Base-by-base conservation (phyloP, 441 rosid genomes). In the Melastoma candidum region DNA sequence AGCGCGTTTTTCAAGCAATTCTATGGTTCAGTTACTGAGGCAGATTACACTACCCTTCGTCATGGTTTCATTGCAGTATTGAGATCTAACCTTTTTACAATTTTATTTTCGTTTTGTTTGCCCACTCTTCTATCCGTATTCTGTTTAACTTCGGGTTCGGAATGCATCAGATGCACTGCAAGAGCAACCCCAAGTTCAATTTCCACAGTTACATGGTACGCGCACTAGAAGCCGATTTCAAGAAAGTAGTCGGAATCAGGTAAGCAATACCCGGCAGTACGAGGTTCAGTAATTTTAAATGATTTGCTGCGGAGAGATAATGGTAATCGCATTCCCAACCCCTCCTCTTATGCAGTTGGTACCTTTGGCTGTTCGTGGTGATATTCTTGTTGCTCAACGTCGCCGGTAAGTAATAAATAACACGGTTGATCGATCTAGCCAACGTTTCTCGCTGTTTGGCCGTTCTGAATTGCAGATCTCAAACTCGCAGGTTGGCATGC, bases 301-400 rank as follows among this genome's bases (percentile, higher is more conserved):
- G 41, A 32, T 3, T 2, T 32, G 41, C 7, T 4, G 41, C 6
- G 8, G 8, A 32, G 1, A 32, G 41, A 4, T 32, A 1, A 32
- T 8, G 0, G 7, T 32, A 32, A 17, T 32, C 41, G 8, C 8
- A 6, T 32, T 32, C 41, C 8, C 44, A 26, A n/a, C 2, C 14
- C 44, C 29, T 25, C 24, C 39, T 22, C 24, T 17, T n/a, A 36
- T 46, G 56, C 59, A 90, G 96, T 57, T 87, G 96, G 93, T 80
- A 83, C 66, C 82, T 85, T 53, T 90, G 98, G 98, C 84, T 90
- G 47, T 90, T 85, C 61, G 82, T 87, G 39, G 86, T 90, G 51
- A 45, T 81, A 26, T 90, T 83, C 68, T 70, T 90, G 76, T 75
- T 90, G 60, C 76, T 87, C 54, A 80, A 90, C 54, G 71, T 90